Evolutionary conservation across 345 rosid species (phyloP).

Genomic region (Eucalyptus rudis): DNA sequence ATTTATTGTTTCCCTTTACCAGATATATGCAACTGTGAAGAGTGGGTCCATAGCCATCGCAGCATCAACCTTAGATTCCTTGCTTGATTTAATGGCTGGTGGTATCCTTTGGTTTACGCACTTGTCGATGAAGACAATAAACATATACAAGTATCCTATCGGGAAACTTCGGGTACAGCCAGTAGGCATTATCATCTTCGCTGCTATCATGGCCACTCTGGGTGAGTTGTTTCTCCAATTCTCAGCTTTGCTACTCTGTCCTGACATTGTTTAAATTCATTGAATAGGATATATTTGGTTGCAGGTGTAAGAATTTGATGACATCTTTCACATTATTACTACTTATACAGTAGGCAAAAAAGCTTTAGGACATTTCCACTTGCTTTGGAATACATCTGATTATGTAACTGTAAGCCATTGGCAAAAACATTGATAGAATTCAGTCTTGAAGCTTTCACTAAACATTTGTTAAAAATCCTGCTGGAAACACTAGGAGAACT

Average conservation of each 20-base stretch:
- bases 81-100: background rate
- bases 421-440: background rate
- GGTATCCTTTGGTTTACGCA: constrained; percentile 1
- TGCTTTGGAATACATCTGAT: background rate
- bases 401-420: background rate
- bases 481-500: background rate
- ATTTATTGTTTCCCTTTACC: background rate
- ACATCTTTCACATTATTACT: background rate
- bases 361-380: background rate
- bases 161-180: constrained; percentile 1
- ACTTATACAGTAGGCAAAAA: background rate
- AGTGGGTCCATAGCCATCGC: background rate
- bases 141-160: background rate
- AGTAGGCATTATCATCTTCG: background rate
- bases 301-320: background rate
- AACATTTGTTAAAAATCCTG: background rate
- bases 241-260: background rate
- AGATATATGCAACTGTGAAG: background rate
- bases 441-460: background rate
- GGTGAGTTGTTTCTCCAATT: background rate
- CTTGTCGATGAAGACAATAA: background rate
- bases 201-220: background rate
- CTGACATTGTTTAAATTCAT: background rate
- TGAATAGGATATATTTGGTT: background rate
- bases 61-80: background rate